Evolutionary conservation across 306 rosid genomes (phyloP).

Genomic region (Purshia tridentata): DNA sequence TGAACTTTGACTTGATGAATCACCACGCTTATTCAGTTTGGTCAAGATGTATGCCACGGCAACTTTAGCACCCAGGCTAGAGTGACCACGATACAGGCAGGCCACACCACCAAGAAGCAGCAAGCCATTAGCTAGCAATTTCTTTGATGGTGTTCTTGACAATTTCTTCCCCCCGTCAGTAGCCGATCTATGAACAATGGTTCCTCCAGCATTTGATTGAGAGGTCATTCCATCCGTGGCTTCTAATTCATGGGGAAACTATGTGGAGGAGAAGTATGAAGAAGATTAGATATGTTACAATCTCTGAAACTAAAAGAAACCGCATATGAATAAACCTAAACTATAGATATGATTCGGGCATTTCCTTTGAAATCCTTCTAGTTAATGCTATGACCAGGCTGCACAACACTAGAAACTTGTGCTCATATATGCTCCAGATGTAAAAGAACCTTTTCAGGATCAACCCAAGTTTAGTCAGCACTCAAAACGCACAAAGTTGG

Average conservation of each 20-base stretch:
- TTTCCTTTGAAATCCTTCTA: not conserved
- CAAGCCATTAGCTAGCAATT: conserved; percentile 65
- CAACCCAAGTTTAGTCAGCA: conserved; percentile 4
- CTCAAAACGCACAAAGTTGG: not conserved
- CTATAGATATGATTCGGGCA: not conserved
- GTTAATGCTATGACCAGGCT: not conserved
- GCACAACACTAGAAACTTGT: not conserved
- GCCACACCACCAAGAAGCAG: conserved; percentile 73
- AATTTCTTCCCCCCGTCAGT: conserved; percentile 23
- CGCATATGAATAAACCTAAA: not conserved
- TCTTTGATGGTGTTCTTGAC: conserved; percentile 51
- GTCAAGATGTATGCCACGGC: conserved; percentile 66
- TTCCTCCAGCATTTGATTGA: conserved; percentile 21
- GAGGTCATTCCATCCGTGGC: conserved; percentile 26
- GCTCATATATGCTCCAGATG: not conserved
- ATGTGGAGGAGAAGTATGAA: conserved; percentile 14
- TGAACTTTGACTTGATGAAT: conserved; percentile 39
- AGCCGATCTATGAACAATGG: conserved; percentile 25
- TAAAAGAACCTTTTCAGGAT: not conserved
- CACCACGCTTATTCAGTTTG: conserved; percentile 55
- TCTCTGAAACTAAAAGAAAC: not conserved
- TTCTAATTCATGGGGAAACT: conserved; percentile 69
- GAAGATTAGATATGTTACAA: not conserved
- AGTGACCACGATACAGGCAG: conserved; percentile 71
- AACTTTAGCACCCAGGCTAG: conserved; percentile 89